Conservation (phyloP, 176 grass and related monocot species). For the Carex cristatella region DNA sequence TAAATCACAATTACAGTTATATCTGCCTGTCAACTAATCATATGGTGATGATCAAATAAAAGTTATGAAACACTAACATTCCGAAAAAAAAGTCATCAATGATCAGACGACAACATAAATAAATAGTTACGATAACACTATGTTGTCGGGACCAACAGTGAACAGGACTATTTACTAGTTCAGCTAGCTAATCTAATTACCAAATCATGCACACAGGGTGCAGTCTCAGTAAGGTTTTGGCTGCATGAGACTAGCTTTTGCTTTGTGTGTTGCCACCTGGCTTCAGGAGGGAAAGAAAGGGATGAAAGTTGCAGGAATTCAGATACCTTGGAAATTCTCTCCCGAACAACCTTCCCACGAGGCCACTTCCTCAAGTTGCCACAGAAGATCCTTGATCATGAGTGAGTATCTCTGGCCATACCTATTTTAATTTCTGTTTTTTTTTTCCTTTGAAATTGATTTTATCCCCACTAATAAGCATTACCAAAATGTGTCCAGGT, state of each 20-base stretch:
- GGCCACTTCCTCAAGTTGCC: slow-evolving; percentile 40
- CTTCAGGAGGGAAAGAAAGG: slow-evolving; percentile 74
- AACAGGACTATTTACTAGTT: neutral
- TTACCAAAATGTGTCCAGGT: neutral
- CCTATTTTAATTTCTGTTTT: neutral
- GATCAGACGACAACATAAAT: neutral
- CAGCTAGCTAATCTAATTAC: too few relatives aligned
- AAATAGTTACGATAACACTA: neutral
- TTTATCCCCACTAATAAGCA: neutral
- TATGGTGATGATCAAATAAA: neutral
- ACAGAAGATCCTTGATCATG: slow-evolving; percentile 74
- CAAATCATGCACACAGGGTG: slow-evolving; percentile 40
- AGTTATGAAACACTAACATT: neutral
- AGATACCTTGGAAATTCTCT: slow-evolving; percentile 48
- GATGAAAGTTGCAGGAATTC: slow-evolving; percentile 66
- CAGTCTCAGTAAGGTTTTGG: slow-evolving; percentile 67
- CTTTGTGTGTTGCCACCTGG: slow-evolving; percentile 92
- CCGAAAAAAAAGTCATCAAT: neutral
- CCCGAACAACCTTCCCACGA: slow-evolving; percentile 55
- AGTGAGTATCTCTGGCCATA: slow-evolving; percentile 33
- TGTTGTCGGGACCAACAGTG: neutral
- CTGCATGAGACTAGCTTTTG: slow-evolving; percentile 80
- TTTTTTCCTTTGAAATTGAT: neutral
- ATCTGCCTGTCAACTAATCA: neutral
- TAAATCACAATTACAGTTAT: neutral